Evolutionary conservation across 768 basidiomycete species (phyloP), one percentile per base, ranked within the genome.

Genomic region (Xerocomus potaroensis): DNA sequence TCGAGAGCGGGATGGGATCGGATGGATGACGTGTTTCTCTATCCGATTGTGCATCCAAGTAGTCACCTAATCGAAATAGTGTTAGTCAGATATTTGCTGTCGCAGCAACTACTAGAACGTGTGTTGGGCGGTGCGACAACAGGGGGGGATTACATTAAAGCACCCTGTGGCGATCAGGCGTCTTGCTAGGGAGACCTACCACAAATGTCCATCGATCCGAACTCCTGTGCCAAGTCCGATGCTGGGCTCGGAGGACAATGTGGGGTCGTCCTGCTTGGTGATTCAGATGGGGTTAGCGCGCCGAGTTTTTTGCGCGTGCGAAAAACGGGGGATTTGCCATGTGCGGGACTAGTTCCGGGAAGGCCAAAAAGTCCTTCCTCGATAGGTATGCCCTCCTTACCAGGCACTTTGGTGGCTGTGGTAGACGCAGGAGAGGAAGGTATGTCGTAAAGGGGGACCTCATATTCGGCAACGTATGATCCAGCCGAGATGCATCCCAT

Each of bases 201-300:
- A n/a, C 51, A 18, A 2, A 68, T 48, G 33, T 37, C 48, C 52
- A 66, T 57, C 11, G 54, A 66, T 14, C 27, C 33, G 18, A 68
- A 23, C 5, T 45, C 60, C 23, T 55, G 46, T 3, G 41, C 48
- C 53, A 66, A 43, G 39, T 55, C 59, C 0, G 34, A 50, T 9
- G 52, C 51, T 38, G 53, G 63, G 32, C 57, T 61, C 10, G 55
- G 51, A 21, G 53, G 49, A 29, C 38, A 35, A 11, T n/a, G n/a
- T n/a, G n/a, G n/a, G n/a, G n/a, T n/a, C n/a, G 14, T n/a, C 27
- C 12, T 26, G 14, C 23, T 35, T 1, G 46, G 51, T 4, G 45
- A 53, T 8, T 24, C 24, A 3, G 53, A 45, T 18, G 51, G 48
- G 6, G 47, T 44, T 10, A 38, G 40, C 0, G 40, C 41, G 14